Percentiles rank a stretch among this genome's conserved stretches.
Conservation (phyloP, 2,329 filamentous ascomycete genomes). For the Aspergillus fumigatiaffinis region DNA sequence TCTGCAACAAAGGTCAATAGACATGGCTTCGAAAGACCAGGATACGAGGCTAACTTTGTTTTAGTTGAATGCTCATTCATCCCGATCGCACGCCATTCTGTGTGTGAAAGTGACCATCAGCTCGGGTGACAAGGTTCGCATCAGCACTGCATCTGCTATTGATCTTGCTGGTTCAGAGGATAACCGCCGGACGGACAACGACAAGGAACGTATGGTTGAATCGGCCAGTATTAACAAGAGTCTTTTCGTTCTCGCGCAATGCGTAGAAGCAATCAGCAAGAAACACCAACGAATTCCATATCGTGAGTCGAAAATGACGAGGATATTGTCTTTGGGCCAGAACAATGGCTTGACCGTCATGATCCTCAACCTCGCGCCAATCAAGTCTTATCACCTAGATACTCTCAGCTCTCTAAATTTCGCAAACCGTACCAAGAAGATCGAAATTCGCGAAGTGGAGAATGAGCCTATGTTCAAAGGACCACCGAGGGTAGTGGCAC, state of each 20-base stretch:
- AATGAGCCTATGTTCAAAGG: conserved; percentile 89
- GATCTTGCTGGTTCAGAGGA: conserved; percentile 95
- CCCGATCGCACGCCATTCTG: conserved; percentile 83
- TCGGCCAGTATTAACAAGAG: conserved; percentile 98
- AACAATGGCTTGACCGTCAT: conserved; percentile 95
- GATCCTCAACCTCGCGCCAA: conserved; percentile 89
- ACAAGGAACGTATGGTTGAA: conserved; percentile 86
- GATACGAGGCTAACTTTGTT: conserved; percentile 2
- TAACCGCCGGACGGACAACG: conserved; percentile 90
- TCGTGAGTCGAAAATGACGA: conserved; percentile 94
- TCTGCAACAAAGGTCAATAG: conserved; percentile 69
- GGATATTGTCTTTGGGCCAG: conserved; percentile 85
- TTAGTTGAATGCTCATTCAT: conserved; percentile 81
- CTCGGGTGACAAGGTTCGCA: conserved; percentile 61
- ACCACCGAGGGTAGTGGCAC: conserved; percentile 54
- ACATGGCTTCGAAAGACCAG: background rate
- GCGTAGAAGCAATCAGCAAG: conserved; percentile 87
- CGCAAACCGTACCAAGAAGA: conserved; percentile 91
- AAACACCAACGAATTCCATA: conserved; percentile 78
- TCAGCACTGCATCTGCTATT: conserved; percentile 88
- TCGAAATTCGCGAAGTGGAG: conserved; percentile 91
- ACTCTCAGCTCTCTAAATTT: conserved; percentile 92
- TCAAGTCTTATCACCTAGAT: conserved; percentile 90
- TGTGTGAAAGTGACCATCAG: conserved; percentile 83
- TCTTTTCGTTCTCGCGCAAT: conserved; percentile 88